These are phyloP conservation scores for Teunomyces atbi DNA, from an alignment of 805 yeast genomes.

Conservation along the genomic window DNA sequence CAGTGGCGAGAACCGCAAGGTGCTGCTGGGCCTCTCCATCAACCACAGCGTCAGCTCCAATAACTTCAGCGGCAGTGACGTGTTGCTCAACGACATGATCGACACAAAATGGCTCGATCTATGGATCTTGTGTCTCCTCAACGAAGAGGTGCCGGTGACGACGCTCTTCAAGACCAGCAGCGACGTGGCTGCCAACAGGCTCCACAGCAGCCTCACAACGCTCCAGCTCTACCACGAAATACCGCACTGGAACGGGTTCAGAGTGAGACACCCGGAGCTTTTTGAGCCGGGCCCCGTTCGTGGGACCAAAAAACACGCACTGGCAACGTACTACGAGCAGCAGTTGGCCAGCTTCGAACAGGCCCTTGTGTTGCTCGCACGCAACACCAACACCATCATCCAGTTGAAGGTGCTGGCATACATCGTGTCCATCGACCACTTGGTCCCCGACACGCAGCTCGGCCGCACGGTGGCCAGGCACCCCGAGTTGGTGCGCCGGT, in stretches of 20 bases:
- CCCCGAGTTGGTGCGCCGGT: slow-evolving; percentile 7
- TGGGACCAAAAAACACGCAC: background rate
- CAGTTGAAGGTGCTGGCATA: slow-evolving; percentile 13
- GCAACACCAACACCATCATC: slow-evolving; percentile 8
- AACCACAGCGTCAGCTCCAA: slow-evolving; percentile 7
- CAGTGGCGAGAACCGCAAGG: slow-evolving; percentile 1
- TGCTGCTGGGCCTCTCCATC: slow-evolving; percentile 3
- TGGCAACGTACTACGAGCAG: slow-evolving; percentile 5
- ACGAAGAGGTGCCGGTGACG: slow-evolving; percentile 14
- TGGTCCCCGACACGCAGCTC: slow-evolving; percentile 19
- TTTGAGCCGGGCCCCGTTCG: slow-evolving; percentile 12
- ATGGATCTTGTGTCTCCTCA: slow-evolving; percentile 38
- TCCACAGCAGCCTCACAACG: slow-evolving; percentile 6
- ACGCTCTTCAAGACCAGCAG: slow-evolving; percentile 15
- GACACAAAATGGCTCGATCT: slow-evolving; percentile 51
- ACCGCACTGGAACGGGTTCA: slow-evolving; percentile 26
- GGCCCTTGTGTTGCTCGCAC: slow-evolving; percentile 10
- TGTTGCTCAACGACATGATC: slow-evolving; percentile 28
- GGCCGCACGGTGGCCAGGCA: slow-evolving; percentile 8
- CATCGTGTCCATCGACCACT: slow-evolving; percentile 16
- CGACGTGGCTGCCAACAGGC: background rate
- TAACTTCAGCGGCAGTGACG: slow-evolving; percentile 7
- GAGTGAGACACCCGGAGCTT: slow-evolving; percentile 24
- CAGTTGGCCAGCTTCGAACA: slow-evolving; percentile 12
- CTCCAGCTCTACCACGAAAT: slow-evolving; percentile 20